phyloP scores from a whole-genome alignment of 768 basidiomycete species.

The Podaxis rugospora region DNA sequence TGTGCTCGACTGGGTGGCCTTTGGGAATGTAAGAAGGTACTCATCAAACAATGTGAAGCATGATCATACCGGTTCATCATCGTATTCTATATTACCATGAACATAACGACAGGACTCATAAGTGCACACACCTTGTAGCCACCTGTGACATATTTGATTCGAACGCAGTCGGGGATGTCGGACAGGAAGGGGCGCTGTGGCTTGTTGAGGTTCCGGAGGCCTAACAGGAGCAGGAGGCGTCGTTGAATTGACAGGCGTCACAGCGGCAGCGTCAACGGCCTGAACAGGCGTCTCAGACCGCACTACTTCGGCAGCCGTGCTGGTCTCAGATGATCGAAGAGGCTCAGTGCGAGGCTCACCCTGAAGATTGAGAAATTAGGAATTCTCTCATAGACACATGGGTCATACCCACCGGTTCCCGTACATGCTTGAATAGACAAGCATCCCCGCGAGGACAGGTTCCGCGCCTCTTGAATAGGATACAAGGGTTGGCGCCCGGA shows the following conservation, averaged over 20 bases:
- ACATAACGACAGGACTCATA: constrained; percentile 23
- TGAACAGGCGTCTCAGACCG: background rate
- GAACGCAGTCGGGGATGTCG: constrained; percentile 13
- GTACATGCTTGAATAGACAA: constrained; percentile 4
- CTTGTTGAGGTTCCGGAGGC: background rate
- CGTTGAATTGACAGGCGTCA: background rate
- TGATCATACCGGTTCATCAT: constrained; percentile 22
- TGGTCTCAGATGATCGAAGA: background rate
- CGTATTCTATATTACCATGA: constrained; percentile 30
- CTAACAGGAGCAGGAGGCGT: background rate
- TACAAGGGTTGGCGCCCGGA: background rate
- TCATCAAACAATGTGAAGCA: background rate
- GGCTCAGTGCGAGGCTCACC: background rate
- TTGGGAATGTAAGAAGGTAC: background rate
- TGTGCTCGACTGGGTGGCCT: background rate
- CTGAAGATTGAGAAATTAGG: background rate
- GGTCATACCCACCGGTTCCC: background rate
- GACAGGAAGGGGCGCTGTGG: background rate
- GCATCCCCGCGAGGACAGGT: background rate
- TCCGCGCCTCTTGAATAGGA: constrained; percentile 1
- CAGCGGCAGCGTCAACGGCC: background rate
- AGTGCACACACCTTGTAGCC: constrained; percentile 24
- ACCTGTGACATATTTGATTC: constrained; percentile 21
- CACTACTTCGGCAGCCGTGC: background rate
- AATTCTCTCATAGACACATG: background rate